Conservation (phyloP, 2,329 filamentous ascomycete genomes). For the Tolypocladium guangdongense region DNA sequence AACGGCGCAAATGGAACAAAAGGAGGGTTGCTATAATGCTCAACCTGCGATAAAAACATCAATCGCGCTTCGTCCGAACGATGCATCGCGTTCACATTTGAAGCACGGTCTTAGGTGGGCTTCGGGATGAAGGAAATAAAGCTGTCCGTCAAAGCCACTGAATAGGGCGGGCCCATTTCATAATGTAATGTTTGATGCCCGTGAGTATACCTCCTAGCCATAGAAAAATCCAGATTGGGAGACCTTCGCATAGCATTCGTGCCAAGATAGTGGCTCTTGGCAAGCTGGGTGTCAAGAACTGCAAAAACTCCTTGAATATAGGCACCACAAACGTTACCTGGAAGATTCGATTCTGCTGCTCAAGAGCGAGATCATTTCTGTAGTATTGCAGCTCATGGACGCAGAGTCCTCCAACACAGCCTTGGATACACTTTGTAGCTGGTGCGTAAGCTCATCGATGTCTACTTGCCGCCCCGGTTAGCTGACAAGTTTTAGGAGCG, state of each 20-base stretch:
- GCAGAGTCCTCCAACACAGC: too few relatives aligned
- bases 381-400: too few relatives aligned
- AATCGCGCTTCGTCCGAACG: conserved; percentile 5
- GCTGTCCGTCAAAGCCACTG: conserved; percentile 3
- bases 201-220: too few relatives aligned
- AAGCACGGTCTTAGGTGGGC: neutral
- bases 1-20: conserved; percentile 4
- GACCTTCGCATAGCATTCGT: too few relatives aligned
- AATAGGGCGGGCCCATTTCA: conserved; percentile 3
- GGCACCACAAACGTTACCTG: conserved; percentile 4
- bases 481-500: too few relatives aligned
- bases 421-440: too few relatives aligned
- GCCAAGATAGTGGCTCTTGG: neutral
- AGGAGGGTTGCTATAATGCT: neutral
- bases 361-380: neutral
- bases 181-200: too few relatives aligned
- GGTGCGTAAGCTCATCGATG: too few relatives aligned
- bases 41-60: conserved; percentile 3
- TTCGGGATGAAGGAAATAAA: conserved; percentile 3
- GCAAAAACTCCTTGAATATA: conserved; percentile 5
- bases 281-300: neutral
- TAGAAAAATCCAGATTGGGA: too few relatives aligned
- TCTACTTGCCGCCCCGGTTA: too few relatives aligned
- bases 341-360: neutral
- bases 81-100: neutral